Evolutionary conservation across 2,329 filamentous ascomycete genomes (phyloP).

Genomic region (Zasmidium cellare): DNA sequence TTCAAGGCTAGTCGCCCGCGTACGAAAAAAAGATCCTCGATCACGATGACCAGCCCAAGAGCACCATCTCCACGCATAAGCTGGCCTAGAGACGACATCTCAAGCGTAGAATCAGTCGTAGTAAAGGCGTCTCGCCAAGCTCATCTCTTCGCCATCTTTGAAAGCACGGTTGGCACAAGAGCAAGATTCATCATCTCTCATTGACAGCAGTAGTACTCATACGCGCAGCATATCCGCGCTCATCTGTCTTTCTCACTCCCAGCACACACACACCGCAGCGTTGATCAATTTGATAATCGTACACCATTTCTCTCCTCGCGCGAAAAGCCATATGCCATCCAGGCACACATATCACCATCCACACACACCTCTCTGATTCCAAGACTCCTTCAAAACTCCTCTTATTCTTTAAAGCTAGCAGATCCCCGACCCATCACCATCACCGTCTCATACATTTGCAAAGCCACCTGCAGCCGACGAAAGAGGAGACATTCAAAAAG

Average conservation of each 20-base stretch:
- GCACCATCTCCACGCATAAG: too few relatives aligned
- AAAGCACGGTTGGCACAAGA: too few relatives aligned
- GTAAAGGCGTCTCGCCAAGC: too few relatives aligned
- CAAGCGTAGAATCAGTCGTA: too few relatives aligned
- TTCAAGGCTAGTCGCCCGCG: too few relatives aligned
- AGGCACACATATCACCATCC: neutral
- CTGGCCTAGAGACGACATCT: too few relatives aligned
- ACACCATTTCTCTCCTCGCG: neutral
- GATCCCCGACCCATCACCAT: neutral
- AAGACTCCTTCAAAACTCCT: neutral
- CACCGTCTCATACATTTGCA: neutral
- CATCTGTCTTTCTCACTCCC: neutral
- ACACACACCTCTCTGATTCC: too few relatives aligned
- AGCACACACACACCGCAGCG: too few relatives aligned
- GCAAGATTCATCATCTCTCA: too few relatives aligned
- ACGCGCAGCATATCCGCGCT: neutral
- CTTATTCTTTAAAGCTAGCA: neutral
- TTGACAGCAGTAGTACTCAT: neutral
- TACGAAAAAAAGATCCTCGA: too few relatives aligned
- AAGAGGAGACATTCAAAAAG: neutral
- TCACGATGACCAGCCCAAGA: too few relatives aligned
- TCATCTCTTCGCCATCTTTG: too few relatives aligned
- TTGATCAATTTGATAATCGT: neutral
- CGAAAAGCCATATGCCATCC: neutral
- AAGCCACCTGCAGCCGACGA: neutral